Percentiles rank a stretch among this genome's conserved stretches.
Conservation (phyloP, 768 basidiomycete genomes). For the Sarcodon sp. region DNA sequence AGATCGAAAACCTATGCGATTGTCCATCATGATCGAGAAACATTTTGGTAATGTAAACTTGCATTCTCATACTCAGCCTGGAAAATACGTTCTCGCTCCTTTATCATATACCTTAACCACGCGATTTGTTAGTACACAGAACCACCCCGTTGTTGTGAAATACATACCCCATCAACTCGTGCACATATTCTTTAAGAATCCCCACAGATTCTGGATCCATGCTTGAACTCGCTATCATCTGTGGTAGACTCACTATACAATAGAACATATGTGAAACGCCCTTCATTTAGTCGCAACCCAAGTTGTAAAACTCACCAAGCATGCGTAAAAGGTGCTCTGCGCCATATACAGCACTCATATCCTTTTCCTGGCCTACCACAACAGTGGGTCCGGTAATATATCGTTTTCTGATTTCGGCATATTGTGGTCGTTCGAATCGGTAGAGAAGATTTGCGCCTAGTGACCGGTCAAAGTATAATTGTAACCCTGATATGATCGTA, state of each 20-base stretch:
- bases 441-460: slow-evolving; percentile 86
- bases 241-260: slow-evolving; percentile 71
- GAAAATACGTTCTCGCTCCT: slow-evolving; percentile 64
- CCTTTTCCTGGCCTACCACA: slow-evolving; percentile 54
- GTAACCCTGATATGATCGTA: slow-evolving; percentile 76
- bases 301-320: slow-evolving; percentile 48
- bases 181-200: slow-evolving; percentile 80
- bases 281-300: neutral
- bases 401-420: slow-evolving; percentile 60
- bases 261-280: slow-evolving; percentile 4
- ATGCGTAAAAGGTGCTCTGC: slow-evolving; percentile 89
- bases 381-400: slow-evolving; percentile 69
- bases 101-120: slow-evolving; percentile 57
- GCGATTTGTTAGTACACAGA: neutral
- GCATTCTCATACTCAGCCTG: slow-evolving; percentile 69
- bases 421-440: slow-evolving; percentile 91
- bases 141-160: neutral
- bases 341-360: slow-evolving; percentile 87
- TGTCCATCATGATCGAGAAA: slow-evolving; percentile 51
- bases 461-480: slow-evolving; percentile 88
- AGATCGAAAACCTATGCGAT: too few relatives aligned
- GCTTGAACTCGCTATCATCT: slow-evolving; percentile 80
- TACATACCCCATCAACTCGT: slow-evolving; percentile 71
- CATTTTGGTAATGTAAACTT: slow-evolving; percentile 68
- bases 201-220: slow-evolving; percentile 81